Evolutionary conservation across 164 flowering plant genomes (phyloP), one percentile per base, ranked within the genome.

Genomic region (Piper longum): DNA sequence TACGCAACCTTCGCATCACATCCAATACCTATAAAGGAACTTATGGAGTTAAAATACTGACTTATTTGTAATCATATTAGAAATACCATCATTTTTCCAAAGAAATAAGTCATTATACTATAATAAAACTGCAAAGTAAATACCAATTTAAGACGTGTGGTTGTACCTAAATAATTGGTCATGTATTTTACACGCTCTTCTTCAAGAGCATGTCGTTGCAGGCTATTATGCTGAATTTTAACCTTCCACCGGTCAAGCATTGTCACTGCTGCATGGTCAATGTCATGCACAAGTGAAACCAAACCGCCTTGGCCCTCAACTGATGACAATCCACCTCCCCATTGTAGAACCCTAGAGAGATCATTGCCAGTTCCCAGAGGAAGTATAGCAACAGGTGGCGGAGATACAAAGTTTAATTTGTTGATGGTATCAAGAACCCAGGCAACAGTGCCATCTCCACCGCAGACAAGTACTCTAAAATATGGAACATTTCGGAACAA

Each of bases 361-460:
- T 87, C 95, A 74, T 87, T 87, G 67, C 95, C 95, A 5, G 95
- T 87, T 26, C 95, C 95, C 45, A 82, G 62, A 43, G 95, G 95
- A 66, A 87, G 88, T 68, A 85, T 73, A 56, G 86, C 85, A 61
- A 87, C 87, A 44, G 95, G 90, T 62, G 95, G 95, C 73, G 95
- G 95, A 62, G 95, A 85, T 69, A 79, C 88, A 64, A 85, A 87
- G 71, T 85, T 83, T 56, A 62, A 79, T 67, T 54, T 81, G 73
- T 85, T 90, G 69, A 87, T 83, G 63, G 88, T 84, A 76, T 87
- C 86, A 70, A 87, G 86, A 54, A 87, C 85, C 95, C 95, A 87
- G 11, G 86, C 89, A 71, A 83, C 90, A 55, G 95, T 83, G 48
- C 95, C 89, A 81, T 87, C 95, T 61, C 95, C 95, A 61, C 95